Evolutionary conservation across 208 protist species (phyloP).

Genomic region (Acanthamoeba healyi): DNA sequence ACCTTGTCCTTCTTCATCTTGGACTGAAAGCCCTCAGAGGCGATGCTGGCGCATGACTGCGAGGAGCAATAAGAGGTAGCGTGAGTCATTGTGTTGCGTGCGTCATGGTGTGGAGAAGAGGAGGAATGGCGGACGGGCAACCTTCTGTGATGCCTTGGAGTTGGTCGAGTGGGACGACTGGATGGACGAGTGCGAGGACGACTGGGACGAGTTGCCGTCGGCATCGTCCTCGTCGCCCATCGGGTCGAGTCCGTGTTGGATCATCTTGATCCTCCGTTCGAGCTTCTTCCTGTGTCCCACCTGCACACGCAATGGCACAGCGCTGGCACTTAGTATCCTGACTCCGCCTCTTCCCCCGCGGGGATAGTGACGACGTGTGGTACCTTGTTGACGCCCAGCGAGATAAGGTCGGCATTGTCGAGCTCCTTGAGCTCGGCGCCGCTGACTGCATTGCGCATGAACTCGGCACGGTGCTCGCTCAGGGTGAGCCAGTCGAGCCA

Average conservation of each 20-base stretch:
- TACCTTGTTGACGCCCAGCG: constrained; percentile 50
- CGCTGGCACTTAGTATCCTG: too few species aligned
- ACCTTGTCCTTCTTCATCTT: constrained; percentile 61
- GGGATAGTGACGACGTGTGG: too few species aligned
- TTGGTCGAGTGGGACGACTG: not conserved
- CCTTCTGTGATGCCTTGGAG: not conserved
- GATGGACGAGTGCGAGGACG: not conserved
- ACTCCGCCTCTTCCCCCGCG: too few species aligned
- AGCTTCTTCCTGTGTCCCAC: constrained; percentile 67
- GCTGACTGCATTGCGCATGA: constrained; percentile 67
- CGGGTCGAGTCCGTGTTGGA: constrained; percentile 53
- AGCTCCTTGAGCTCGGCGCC: constrained; percentile 67
- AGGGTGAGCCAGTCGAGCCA: constrained; percentile 64
- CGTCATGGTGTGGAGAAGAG: too few species aligned
- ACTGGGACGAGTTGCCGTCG: constrained; percentile 1
- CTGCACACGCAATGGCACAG: not conserved
- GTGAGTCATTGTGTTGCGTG: too few species aligned
- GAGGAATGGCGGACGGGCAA: too few species aligned
- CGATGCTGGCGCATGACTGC: not conserved
- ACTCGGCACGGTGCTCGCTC: constrained; percentile 67
- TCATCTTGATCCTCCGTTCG: constrained; percentile 40
- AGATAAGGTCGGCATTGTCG: constrained; percentile 47
- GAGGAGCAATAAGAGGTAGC: too few species aligned
- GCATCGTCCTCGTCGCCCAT: constrained; percentile 23
- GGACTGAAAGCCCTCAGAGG: not conserved